Conservation (phyloP, 2,329 filamentous ascomycete species). For the Epichloe sibirici region DNA sequence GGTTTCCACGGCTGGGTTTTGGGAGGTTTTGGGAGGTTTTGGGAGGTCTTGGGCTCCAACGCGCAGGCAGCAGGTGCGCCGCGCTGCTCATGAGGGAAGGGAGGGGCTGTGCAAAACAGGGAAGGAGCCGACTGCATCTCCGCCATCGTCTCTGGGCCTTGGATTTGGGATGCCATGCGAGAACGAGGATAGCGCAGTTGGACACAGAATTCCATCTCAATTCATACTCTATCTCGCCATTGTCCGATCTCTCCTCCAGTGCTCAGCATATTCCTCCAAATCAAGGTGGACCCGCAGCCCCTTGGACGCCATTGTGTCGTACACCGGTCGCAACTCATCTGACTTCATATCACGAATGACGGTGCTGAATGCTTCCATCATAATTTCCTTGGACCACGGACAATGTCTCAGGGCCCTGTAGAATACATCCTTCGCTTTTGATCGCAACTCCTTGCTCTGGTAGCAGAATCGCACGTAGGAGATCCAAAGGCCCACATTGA, state of each 20-base stretch:
- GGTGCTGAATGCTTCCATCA: constrained; percentile 40
- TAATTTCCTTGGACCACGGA: constrained; percentile 36
- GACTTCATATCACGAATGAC: constrained; percentile 31
- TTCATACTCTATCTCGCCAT: neutral
- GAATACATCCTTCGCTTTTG: constrained; percentile 34
- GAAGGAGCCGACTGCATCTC: neutral
- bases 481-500: constrained; percentile 34
- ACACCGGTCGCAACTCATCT: constrained; percentile 36
- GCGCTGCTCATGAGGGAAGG: neutral
- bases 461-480: constrained; percentile 37
- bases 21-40: too few species aligned
- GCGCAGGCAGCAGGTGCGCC: too few species aligned
- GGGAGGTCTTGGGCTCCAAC: too few species aligned
- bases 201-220: neutral
- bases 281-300: constrained; percentile 39
- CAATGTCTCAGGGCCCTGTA: constrained; percentile 35
- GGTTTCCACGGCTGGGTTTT: too few species aligned
- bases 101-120: neutral
- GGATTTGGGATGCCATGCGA: neutral
- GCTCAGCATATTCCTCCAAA: constrained; percentile 34
- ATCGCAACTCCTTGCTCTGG: constrained; percentile 23
- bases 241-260: constrained; percentile 15
- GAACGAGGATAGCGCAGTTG: too few species aligned
- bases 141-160: neutral
- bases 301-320: constrained; percentile 34